Conservation (phyloP, 1,284 basidiomycete species). For the Apiotrichum sp. region DNA sequence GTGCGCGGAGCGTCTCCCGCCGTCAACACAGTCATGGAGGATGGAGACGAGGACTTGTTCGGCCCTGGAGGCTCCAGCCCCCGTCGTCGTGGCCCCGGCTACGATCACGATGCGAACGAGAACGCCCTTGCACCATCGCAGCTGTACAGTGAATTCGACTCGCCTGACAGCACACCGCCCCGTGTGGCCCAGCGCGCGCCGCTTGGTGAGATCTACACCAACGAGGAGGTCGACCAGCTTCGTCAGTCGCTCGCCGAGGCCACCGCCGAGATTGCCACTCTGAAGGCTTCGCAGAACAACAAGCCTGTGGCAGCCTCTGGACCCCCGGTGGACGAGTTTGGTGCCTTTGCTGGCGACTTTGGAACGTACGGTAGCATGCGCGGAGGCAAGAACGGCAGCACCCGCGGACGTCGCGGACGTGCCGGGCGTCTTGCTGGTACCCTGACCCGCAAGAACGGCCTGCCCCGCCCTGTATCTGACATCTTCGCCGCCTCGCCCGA, state of each 20-base stretch:
- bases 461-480: slow-evolving; percentile 18
- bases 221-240: slow-evolving; percentile 44
- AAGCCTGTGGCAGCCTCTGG: slow-evolving; percentile 4
- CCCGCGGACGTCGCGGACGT: slow-evolving; percentile 36
- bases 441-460: slow-evolving; percentile 34
- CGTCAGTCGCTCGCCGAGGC: slow-evolving; percentile 38
- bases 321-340: slow-evolving; percentile 31
- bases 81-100: slow-evolving; percentile 53
- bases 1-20: slow-evolving; percentile 44
- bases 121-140: slow-evolving; percentile 48
- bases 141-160: slow-evolving; percentile 51
- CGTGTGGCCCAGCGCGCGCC: slow-evolving; percentile 33
- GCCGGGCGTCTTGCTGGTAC: slow-evolving; percentile 31
- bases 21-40: slow-evolving; percentile 53
- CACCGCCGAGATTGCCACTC: slow-evolving; percentile 36
- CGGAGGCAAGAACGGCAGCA: slow-evolving; percentile 27
- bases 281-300: slow-evolving; percentile 22
- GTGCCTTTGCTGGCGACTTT: slow-evolving; percentile 6
- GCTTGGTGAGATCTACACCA: slow-evolving; percentile 41
- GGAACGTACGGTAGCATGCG: neutral
- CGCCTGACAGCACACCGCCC: slow-evolving; percentile 60
- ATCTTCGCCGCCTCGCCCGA: slow-evolving; percentile 20
- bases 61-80: slow-evolving; percentile 54
- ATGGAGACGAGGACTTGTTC: slow-evolving; percentile 63
- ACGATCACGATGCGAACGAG: slow-evolving; percentile 52